Base-by-base conservation (phyloP, 1,284 basidiomycete species). In the Kalmanozyma brasiliensis region DNA sequence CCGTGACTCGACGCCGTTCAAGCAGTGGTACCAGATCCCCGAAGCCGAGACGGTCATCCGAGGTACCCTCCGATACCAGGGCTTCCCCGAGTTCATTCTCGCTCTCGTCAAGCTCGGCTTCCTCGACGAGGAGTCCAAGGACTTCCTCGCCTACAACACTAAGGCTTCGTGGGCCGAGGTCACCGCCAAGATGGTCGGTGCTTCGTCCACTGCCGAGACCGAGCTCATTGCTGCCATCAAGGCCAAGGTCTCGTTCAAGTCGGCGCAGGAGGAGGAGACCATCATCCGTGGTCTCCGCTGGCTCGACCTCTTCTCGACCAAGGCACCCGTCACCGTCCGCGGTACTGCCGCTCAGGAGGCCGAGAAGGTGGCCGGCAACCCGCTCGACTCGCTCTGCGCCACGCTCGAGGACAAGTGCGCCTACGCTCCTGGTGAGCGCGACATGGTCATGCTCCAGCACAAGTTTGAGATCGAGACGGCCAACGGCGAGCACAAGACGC, bases 381-480 rank as follows among this genome's bases (percentile, higher is more conserved):
- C 95, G 70, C 88, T 99, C 73, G 94, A 97, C 85, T 94, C 96
- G 19, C 90, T 99, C 69, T 96, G 94, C 81, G 92, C 89, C 2
- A 90, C 87, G 29, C 88, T 98, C 48, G 94, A 98, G 86, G 87
- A 86, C 70, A 88, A 96, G 83, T 97, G 96, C 90, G 88, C 89
- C 83, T 98, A 97, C 85, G 90, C 89, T 67, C 85, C 87, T 43
- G 92, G 92, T 66, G 94, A 98, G 85, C 89, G 93, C 19, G 95
- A 98, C 84, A 88, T 98, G 73, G 92, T 98, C 73, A 92, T 97
- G 88, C 88, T 98, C 49, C 94, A 98, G 85, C 95, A 98, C 88
- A 95, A 94, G 42, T 75, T 77, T 48, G 44, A 71, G 40, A 58
- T 70, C 52, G 60, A 63, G 45, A 43, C 67, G 44, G 76, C 68